Evolutionary conservation across 2,329 filamentous ascomycete genomes (phyloP), one percentile per base, ranked within the genome.

Genomic region (Escovopsis weberi): DNA sequence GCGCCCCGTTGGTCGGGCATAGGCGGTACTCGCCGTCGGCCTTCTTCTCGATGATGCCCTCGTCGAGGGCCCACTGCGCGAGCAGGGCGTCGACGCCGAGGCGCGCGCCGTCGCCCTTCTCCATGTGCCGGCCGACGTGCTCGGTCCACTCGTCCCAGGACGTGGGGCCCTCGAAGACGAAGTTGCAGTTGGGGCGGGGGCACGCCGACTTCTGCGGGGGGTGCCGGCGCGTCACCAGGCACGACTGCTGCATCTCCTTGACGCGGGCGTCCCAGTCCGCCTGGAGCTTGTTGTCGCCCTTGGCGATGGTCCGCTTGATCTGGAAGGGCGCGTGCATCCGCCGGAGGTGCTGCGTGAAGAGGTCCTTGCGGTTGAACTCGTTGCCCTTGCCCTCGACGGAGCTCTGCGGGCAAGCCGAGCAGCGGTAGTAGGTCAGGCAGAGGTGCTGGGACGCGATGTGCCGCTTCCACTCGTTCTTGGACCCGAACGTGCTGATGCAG

Each of bases 401-500:
- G 44, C 62, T 69, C 44, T 70, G 67, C 0, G 74, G 70, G 45
- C 77, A 81, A 2, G 70, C 65, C 0, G 77, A 80, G 49, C 77
- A 81, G 18, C 77, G 70, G 51, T 80, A 81, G 50, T 73, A 80
- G 39, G 73, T 72, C 15, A 81, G 57, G 49, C 77, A 80, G 19
- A 98, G 72, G 62, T 98, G 91, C 52, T 95, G 86, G 0, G 86
- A 94, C 12, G 79, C 75, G 56, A 95, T 85, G 56, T 98, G 91
- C 4, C 89, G 77, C 61, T 96, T 96, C 89, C 89, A 98, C 60
- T 96, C 89, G 55, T 96, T 95, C 63, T 95, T 96, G 12, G 85
- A 89, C 1, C 81, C 80, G 58, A 96, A 95, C 0, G 79, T 85
- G 51, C 85, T 87, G 0, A 64, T 66, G 59, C 89, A 98, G 15